phyloP scores from a whole-genome alignment of 2,329 filamentous ascomycete species.

The Arthrobotrys musiformis region DNA sequence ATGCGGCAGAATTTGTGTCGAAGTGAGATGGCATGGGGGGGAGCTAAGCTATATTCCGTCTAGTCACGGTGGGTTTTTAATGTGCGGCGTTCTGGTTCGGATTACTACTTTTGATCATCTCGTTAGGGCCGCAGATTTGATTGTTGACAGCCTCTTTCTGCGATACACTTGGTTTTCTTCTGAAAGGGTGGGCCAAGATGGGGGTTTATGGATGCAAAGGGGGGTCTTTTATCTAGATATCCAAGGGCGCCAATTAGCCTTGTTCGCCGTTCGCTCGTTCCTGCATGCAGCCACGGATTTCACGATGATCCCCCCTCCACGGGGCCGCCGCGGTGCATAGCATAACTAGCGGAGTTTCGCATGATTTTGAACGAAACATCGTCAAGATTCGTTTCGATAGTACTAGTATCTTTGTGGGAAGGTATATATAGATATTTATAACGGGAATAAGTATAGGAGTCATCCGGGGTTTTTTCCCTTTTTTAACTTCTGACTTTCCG shows the following conservation, averaged over 20 bases:
- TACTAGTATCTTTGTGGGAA: not conserved
- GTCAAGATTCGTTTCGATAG: not conserved
- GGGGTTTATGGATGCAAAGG: not conserved
- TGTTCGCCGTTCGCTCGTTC: not conserved
- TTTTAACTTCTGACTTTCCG: not conserved
- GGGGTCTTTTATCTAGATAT: too few species aligned
- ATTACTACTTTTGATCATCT: too few species aligned
- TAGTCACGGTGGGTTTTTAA: not conserved
- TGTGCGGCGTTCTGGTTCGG: not conserved
- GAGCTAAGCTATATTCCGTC: not conserved
- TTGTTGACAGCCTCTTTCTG: too few species aligned
- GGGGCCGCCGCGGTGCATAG: not conserved
- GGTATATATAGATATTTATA: constrained; percentile 60
- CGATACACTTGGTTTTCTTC: too few species aligned
- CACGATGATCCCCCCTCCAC: not conserved
- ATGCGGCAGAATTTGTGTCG: constrained; percentile 13
- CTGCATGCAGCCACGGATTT: constrained; percentile 3
- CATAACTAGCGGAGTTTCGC: constrained; percentile 1
- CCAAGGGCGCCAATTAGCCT: not conserved
- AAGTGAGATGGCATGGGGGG: not conserved
- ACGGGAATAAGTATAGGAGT: too few species aligned
- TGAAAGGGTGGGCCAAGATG: not conserved
- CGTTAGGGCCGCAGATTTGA: too few species aligned
- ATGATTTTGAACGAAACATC: constrained; percentile 6
- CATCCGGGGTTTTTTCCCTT: too few species aligned